Evolutionary conservation across 495 filamentous ascomycete genomes (phyloP).

Genomic region (Cairneyella variabilis): DNA sequence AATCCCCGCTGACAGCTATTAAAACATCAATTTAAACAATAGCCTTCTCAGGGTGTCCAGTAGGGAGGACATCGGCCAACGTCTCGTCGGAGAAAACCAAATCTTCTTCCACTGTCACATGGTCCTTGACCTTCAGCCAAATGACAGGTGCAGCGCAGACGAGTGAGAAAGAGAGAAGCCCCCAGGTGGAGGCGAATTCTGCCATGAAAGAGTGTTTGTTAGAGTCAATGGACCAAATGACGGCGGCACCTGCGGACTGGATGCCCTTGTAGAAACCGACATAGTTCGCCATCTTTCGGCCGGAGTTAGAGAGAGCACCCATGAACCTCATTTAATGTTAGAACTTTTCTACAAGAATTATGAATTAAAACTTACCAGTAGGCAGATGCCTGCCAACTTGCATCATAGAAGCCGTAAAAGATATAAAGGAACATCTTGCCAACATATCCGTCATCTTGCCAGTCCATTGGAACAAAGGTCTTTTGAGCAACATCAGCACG

Average conservation of each 20-base stretch:
- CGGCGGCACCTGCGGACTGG: conserved; percentile 79
- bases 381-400: conserved; percentile 75
- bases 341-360: too few relatives aligned
- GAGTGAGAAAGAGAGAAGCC: conserved; percentile 62
- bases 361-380: conserved; percentile 65
- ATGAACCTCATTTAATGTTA: conserved; percentile 66
- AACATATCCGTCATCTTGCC: conserved; percentile 59
- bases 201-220: conserved; percentile 57
- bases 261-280: conserved; percentile 93
- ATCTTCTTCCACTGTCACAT: conserved; percentile 67
- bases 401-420: conserved; percentile 87
- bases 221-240: conserved; percentile 75
- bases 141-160: conserved; percentile 72
- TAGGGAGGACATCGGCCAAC: conserved; percentile 51
- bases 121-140: conserved; percentile 70
- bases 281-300: conserved; percentile 84
- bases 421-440: conserved; percentile 89
- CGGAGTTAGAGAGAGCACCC: conserved; percentile 83
- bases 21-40: conserved; percentile 20
- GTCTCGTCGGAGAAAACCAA: conserved; percentile 80
- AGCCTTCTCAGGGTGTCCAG: conserved; percentile 1
- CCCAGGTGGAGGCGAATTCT: conserved; percentile 26
- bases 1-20: too few relatives aligned
- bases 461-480: conserved; percentile 41
- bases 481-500: conserved; percentile 30